Evolutionary conservation across 2,329 filamentous ascomycete genomes (phyloP), one percentile per base, ranked within the genome.

Genomic region (Arthrobotrys entomopaga): DNA sequence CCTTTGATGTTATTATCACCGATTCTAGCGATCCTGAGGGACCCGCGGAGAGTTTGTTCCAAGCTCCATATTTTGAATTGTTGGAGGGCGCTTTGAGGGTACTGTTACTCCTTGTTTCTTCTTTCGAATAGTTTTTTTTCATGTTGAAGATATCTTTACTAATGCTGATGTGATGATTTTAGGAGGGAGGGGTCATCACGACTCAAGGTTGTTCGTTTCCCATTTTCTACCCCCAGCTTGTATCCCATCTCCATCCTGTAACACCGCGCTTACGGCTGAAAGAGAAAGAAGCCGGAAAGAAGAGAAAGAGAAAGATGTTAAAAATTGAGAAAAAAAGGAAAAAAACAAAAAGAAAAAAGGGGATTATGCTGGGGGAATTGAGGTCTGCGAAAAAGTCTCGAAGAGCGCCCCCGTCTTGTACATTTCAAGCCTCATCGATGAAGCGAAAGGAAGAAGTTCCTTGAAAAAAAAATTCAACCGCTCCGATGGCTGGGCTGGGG

Each of bases 181-280:
- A 91, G 79, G 92, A 97, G 81, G 94, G 93, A 84, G 95, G 95
- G 86, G 93, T 99, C 82, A 98, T 99, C 85, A 94, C 93, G 84
- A 99, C 95, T 82, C 95, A 99, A 97, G 95, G 95, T 99, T 96
- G 92, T 96, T 93, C 88, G 92, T 92, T 86, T 89, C 90, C 89
- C 87, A 88, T 86, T 87, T 83, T 83, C 82, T 83, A 79, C 75
- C 20, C 29, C 54, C 20, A 52, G 29, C 20, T 58, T 74, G 78
- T 79, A 79, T 82, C 83, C 80, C 82, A 53, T 38, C 40, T 64
- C 65, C 70, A 64, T 67, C 70, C 63, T 74, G 70, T 74, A 74
- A 46, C 56, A 29, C 52, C 52, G 70, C 58, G 70, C 57, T 67
- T 50, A 66, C 42, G 42, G 42, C n/a, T 46, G 58, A 61, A 29